Evolutionary conservation across 441 rosid genomes (phyloP), one percentile per base, ranked within the genome.

Genomic region (Brassica balearica): DNA sequence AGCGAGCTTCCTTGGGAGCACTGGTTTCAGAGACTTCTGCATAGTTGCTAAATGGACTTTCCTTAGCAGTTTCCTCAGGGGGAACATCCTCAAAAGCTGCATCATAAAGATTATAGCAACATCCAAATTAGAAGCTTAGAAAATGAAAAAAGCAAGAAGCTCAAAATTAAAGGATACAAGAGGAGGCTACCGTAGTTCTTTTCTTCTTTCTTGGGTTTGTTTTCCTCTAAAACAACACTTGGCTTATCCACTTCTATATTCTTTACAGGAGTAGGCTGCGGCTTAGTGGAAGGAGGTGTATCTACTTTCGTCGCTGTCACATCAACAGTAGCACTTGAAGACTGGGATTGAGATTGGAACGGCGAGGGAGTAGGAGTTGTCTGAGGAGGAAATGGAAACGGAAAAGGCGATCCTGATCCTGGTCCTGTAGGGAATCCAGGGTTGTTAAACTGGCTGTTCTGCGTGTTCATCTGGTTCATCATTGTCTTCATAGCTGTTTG

Each of bases 401-500:
- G 93, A 81, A 91, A 91, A 56, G 96, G 90, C 3, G 61, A 56
- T 56, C 25, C 22, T 19, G 58, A 51, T 14, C 59, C 58, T 51
- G 58, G 84, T 65, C 65, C 77, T 17, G 70, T 4, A 2, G 92
- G 80, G 78, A 91, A 88, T 41, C 88, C 84, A 80, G 90, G 74
- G 76, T 78, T 84, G 34, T 77, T 77, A 74, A 87, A 90, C 80
- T 84, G 93, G 77, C 86, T 87, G 79, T 86, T 89, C 77, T 89
- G 96, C 5, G 93, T 65, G 77, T 91, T 92, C 94, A 90, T 91
- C 86, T 88, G 90, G 75, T 89, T 89, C 92, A 92, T 92, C 95
- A 92, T 82, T 71, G 92, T 87, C 85, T 92, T 94, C 87, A 92
- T 77, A 82, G 98, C 98, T 84, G 92, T 95, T 82, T 96, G 97